phyloP scores from a whole-genome alignment of 352 stramenopile species.

The Phytophthora tubulina region DNA sequence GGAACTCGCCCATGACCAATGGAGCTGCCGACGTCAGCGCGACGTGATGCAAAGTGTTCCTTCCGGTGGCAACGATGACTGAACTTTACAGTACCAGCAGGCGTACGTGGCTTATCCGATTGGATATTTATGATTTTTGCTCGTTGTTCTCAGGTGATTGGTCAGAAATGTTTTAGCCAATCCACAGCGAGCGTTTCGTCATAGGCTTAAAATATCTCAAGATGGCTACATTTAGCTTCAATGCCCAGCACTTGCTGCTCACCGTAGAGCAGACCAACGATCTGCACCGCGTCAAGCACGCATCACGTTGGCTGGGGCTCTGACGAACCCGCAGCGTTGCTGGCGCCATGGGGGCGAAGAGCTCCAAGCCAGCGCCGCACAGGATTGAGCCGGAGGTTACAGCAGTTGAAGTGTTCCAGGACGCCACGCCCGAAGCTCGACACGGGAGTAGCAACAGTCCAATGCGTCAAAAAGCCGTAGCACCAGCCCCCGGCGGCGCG shows the following conservation, averaged over 20 bases:
- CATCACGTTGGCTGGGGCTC: not conserved
- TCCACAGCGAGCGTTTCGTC: constrained; percentile 16
- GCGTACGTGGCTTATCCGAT: not conserved
- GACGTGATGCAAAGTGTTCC: constrained; percentile 23
- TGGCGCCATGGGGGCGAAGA: constrained; percentile 57
- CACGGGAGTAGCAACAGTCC: constrained; percentile 3
- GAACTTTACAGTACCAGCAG: constrained; percentile 25
- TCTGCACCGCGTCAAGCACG: not conserved
- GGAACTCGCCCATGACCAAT: constrained; percentile 32
- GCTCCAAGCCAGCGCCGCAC: constrained; percentile 63
- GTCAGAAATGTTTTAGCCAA: constrained; percentile 1
- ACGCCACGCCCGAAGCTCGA: constrained; percentile 8
- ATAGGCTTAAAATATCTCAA: constrained; percentile 20
- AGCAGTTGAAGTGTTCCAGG: constrained; percentile 37
- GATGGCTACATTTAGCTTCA: constrained; percentile 33
- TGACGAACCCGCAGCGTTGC: constrained; percentile 10
- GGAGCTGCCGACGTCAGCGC: constrained; percentile 7
- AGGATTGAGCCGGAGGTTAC: constrained; percentile 30
- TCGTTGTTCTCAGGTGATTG: too few relatives aligned
- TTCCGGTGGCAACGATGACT: constrained; percentile 14
- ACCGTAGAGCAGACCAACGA: too few relatives aligned
- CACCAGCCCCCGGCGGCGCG: not conserved
- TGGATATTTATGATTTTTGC: not conserved
- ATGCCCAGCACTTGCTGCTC: not conserved
- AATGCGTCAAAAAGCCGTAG: constrained; percentile 12